These are phyloP conservation scores for Omphalea diandra DNA, from an alignment of 441 rosid species.

Conservation along the genomic window DNA sequence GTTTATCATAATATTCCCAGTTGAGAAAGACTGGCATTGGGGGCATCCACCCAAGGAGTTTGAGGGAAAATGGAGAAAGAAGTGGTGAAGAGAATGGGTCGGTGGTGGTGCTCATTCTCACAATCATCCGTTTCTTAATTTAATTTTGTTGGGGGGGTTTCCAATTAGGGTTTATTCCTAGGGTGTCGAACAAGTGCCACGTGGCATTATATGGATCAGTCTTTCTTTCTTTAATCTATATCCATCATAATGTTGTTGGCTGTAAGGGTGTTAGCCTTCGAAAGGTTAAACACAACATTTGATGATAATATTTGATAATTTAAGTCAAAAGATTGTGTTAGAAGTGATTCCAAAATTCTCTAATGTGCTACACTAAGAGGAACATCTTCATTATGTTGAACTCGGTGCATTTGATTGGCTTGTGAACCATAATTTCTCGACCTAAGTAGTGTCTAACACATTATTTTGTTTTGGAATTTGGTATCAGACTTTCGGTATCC, in stretches of 20 bases:
- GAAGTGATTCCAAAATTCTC: slow-evolving; percentile 33
- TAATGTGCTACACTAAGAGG: slow-evolving; percentile 18
- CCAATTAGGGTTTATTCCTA: not conserved
- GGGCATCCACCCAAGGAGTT: slow-evolving; percentile 34
- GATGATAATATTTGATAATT: slow-evolving; percentile 23
- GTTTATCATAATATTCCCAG: slow-evolving; percentile 47
- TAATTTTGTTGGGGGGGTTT: too few species aligned
- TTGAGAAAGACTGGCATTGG: slow-evolving; percentile 29
- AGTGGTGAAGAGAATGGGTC: slow-evolving; percentile 28
- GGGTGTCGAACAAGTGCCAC: slow-evolving; percentile 19
- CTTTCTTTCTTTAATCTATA: not conserved
- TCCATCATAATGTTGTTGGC: slow-evolving; percentile 22
- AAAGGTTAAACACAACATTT: slow-evolving; percentile 19
- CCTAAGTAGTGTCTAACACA: not conserved
- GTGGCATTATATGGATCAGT: slow-evolving; percentile 28
- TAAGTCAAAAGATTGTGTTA: not conserved
- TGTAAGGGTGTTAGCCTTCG: slow-evolving; percentile 23
- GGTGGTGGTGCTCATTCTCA: slow-evolving; percentile 26
- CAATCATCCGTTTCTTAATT: not conserved
- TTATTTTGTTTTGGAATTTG: not conserved
- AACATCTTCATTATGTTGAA: slow-evolving; percentile 14
- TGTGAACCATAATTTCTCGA: slow-evolving; percentile 1
- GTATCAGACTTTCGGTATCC: not conserved
- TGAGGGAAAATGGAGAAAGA: slow-evolving; percentile 21
- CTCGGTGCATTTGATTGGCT: slow-evolving; percentile 17